Evolutionary conservation across 2,329 filamentous ascomycete species (phyloP), one percentile per base, ranked within the genome.

Genomic region (Hymenoscyphus salicellus): DNA sequence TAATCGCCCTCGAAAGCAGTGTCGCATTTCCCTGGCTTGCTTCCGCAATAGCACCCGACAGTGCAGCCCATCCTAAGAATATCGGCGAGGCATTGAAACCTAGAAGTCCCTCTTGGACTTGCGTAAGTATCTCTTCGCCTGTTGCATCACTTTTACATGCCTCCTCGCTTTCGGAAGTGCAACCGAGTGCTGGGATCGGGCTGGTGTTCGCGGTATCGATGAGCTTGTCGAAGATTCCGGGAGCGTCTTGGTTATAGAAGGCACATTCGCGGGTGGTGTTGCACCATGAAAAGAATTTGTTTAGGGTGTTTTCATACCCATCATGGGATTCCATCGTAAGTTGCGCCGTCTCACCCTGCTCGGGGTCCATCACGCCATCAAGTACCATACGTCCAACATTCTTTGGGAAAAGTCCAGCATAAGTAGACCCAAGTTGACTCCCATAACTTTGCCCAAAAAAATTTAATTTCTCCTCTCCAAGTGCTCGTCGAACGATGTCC

Each of bases 391-490:
- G 72, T 6, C 80, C 70, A 61, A 81, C 73, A 33, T 77, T 78
- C 11, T 79, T 67, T 3, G 81, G 80, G 68, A 76, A 83, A 1
- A 81, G 73, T 64, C 77, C 72, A 1, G 80, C 79, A 66, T 82
- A 82, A 46, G 77, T 75, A 7, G 75, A 73, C 26, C 78, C 80
- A 17, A 82, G 72, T 66, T 79, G 77, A 1, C 78, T 78, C 5
- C 80, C 80, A 68, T 83, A 82, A 1, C 79, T 81, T 16, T 78
- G 67, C 6, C 80, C 81, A 1, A 81, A 63, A 49, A 72, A 80
- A 63, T 77, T 78, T 41, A 79, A 60, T 62, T 74, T 75, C n/a
- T 76, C 73, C 14, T 75, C 73, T 3, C 74, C 72, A 4, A 80
- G 69, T 2, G 74, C 77, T 41, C 68, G 46, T 55, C 75, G 74